Conservation (phyloP, 2,329 filamentous ascomycete genomes). For the Curvularia eragrostidis region DNA sequence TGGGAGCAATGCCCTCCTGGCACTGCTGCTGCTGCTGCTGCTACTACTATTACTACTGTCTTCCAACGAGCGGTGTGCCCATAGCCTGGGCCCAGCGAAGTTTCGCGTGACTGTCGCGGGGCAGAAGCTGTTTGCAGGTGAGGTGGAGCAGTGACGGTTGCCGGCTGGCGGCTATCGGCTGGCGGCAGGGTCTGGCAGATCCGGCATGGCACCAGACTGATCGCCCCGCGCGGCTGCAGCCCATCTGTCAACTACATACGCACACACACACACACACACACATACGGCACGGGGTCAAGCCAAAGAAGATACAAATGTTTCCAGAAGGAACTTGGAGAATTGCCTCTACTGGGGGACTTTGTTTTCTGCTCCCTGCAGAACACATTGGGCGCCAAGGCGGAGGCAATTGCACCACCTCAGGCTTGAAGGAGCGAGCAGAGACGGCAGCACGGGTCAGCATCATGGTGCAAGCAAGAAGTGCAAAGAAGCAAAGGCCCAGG, state of each 20-base stretch:
- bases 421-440: not conserved
- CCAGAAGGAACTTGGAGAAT: not conserved
- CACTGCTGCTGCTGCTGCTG: not conserved
- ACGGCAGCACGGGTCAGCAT: not conserved
- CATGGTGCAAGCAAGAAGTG: not conserved
- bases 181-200: slow-evolving; percentile 22
- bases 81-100: slow-evolving; percentile 17
- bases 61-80: slow-evolving; percentile 5
- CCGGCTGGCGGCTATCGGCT: slow-evolving; percentile 3
- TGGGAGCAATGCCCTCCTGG: not conserved
- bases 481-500: not conserved
- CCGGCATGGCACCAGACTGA: slow-evolving; percentile 16
- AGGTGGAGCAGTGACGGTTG: slow-evolving; percentile 22
- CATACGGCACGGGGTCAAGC: not conserved
- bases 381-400: not conserved
- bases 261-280: too few relatives aligned
- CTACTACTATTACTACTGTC: too few relatives aligned
- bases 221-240: slow-evolving; percentile 15
- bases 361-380: not conserved
- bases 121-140: slow-evolving; percentile 5
- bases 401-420: not conserved
- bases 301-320: not conserved
- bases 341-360: not conserved
- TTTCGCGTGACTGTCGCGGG: slow-evolving; percentile 13
- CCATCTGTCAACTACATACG: slow-evolving; percentile 5